These are phyloP conservation scores for Diplogelasinospora grovesii DNA, from an alignment of 495 filamentous ascomycete genomes.

Conservation along the genomic window DNA sequence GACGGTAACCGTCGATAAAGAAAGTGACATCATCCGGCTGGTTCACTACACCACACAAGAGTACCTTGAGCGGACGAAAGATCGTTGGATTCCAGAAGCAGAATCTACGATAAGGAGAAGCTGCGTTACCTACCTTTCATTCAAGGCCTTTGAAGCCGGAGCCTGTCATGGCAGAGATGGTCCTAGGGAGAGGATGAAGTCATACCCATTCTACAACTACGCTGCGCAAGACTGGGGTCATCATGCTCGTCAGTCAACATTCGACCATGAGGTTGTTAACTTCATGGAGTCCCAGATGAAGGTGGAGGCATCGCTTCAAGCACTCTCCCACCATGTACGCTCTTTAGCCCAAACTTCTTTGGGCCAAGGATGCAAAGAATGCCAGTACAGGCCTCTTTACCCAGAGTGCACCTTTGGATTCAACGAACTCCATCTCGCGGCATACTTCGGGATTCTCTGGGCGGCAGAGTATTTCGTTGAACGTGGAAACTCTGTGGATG, in stretches of 20 bases:
- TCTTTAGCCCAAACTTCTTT: no score
- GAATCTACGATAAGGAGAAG: constrained; percentile 25
- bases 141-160: constrained; percentile 26
- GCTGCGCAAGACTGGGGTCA: constrained; percentile 40
- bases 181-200: constrained; percentile 18
- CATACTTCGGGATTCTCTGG: not conserved
- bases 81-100: constrained; percentile 30
- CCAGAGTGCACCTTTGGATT: not conserved
- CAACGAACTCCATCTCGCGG: not conserved
- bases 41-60: constrained; percentile 51
- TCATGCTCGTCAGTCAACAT: constrained; percentile 22
- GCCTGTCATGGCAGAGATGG: constrained; percentile 17
- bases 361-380: no score
- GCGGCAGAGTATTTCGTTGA: not conserved
- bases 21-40: constrained; percentile 39
- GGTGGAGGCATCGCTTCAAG: constrained; percentile 13
- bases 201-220: constrained; percentile 36
- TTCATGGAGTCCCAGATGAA: constrained; percentile 17
- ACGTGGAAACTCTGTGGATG: constrained; percentile 5
- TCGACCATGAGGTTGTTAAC: not conserved
- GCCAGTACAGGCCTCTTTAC: not conserved
- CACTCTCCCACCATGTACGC: not conserved
- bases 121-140: constrained; percentile 43
- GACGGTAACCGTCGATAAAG: constrained; percentile 40
- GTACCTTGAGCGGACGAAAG: constrained; percentile 38